Base-by-base conservation (phyloP, 2,329 filamentous ascomycete species). In the Monosporascus sp. region DNA sequence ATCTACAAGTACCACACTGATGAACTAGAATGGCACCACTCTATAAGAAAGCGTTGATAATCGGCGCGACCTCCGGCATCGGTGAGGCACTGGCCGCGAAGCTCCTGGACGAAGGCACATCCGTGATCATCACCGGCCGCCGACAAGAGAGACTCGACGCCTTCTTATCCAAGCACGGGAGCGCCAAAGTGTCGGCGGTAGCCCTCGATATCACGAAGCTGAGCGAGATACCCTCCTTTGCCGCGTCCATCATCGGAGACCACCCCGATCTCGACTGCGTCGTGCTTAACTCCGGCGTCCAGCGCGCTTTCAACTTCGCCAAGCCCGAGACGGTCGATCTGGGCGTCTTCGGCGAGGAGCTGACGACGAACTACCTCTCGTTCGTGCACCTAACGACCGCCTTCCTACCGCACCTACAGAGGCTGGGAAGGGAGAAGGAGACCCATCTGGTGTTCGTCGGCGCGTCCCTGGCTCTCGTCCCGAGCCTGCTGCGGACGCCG, bases 1-100 rank as follows among this genome's bases (percentile, higher is more conserved):
- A 31, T 51, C 6, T 46, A 44, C 25, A 45, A 25, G 25, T 27
- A 50, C 4, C 24, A 5, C 27, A 5, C 31, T 1, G 31, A 34
- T 15, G 11, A 18, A 25, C 9, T 48, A 62, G 42, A 42, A 79
- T 78, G 76, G 51, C 70, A 20, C 79, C 77, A 59, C 70, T 68
- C 22, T 80, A 80, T 62, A 75, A 77, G 45, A 74, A 76, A 59
- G 70, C 77, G 25, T 71, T 81, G 48, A 59, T 80, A 42, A 65
- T 80, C 52, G 77, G 78, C 9, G 76, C 76, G 11, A 80, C 77
- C 1, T 73, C 74, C 17, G 77, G 77, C 45, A 81, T 81, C 47
- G 77, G 77, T 37, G 63, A 63, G 36, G 74, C 70, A 5, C 66
- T 81, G 52, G 74, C 74, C 9, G 56, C 55, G 9, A 62, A 61